A percentile compares a stretch with the other conserved stretches of the same genome.
Conservation (phyloP, 345 rosid species). For the Arabidopsis arenosa region DNA sequence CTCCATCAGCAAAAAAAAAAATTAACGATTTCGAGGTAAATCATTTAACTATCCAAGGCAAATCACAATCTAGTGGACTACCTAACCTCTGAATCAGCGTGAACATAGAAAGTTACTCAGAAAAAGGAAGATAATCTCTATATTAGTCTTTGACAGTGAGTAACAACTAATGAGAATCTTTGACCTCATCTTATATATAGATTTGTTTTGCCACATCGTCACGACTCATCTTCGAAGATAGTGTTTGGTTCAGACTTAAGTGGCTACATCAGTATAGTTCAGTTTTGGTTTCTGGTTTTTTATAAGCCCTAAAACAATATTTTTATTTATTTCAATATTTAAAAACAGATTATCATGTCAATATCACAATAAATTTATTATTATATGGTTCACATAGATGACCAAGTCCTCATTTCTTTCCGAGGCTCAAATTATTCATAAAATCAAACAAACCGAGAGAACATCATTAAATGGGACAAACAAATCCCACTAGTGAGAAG, state of each 20-base stretch:
- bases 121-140: neutral
- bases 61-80: too few species aligned
- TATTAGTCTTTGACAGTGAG: neutral
- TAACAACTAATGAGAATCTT: neutral
- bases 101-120: neutral
- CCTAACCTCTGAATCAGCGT: neutral
- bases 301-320: neutral
- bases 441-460: neutral
- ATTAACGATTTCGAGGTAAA: too few species aligned
- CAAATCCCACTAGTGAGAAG: neutral
- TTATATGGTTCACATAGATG: neutral
- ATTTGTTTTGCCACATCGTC: neutral
- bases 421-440: neutral
- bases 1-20: too few species aligned
- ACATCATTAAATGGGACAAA: neutral
- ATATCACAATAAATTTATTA: neutral
- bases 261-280: neutral
- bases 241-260: neutral
- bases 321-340: too few species aligned
- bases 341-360: neutral
- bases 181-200: neutral
- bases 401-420: neutral
- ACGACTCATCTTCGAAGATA: neutral
- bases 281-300: neutral
- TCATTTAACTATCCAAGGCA: too few species aligned